Conservation (phyloP, 2,329 filamentous ascomycete genomes). For the Geosmithia putterillii region DNA sequence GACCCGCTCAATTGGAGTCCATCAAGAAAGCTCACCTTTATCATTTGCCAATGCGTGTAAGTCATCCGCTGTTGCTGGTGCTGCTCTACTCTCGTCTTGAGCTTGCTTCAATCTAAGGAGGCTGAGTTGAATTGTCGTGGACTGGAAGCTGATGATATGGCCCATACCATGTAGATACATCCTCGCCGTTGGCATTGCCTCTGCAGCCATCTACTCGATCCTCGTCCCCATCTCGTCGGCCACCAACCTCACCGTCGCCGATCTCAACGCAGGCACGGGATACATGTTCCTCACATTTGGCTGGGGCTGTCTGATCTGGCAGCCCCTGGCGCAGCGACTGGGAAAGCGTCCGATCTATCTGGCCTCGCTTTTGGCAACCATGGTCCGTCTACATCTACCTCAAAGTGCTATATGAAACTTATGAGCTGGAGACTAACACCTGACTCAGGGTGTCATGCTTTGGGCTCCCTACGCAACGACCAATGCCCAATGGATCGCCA, state of each 20-base stretch:
- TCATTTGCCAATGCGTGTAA: constrained; percentile 17
- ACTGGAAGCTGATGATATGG: too few relatives aligned
- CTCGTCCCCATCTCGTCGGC: constrained; percentile 20
- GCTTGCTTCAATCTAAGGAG: too few relatives aligned
- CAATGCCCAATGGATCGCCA: constrained; percentile 30
- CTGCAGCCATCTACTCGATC: constrained; percentile 24
- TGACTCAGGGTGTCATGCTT: not conserved
- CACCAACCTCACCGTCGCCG: constrained; percentile 16
- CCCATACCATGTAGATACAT: too few relatives aligned
- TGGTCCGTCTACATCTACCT: constrained; percentile 8
- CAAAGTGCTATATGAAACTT: too few relatives aligned
- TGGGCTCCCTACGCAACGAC: not conserved
- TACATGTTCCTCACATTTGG: constrained; percentile 32
- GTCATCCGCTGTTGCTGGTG: constrained; percentile 1
- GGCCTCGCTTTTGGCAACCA: constrained; percentile 18
- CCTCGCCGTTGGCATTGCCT: constrained; percentile 25
- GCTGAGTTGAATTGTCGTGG: not conserved
- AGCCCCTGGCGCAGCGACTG: constrained; percentile 31
- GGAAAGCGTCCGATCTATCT: constrained; percentile 28
- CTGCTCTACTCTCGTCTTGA: not conserved
- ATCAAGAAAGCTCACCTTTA: constrained; percentile 21
- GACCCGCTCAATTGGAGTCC: constrained; percentile 39
- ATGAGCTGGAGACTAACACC: too few relatives aligned
- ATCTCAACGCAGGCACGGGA: constrained; percentile 25
- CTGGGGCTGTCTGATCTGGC: constrained; percentile 32